phyloP scores from a whole-genome alignment of 805 yeast species.

The Kuraishia ogatae region DNA sequence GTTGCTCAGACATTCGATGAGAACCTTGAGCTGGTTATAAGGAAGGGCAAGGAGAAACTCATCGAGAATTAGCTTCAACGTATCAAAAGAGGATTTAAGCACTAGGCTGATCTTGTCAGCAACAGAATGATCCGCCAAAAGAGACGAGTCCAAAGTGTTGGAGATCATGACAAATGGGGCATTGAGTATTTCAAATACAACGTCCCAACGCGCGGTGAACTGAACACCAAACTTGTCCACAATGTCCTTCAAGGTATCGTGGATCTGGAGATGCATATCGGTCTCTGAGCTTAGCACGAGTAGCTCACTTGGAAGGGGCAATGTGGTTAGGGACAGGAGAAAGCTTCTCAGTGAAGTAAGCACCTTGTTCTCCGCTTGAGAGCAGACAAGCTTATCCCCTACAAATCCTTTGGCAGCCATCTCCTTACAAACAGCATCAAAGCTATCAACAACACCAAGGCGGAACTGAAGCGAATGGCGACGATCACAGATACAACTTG shows the following conservation, averaged over 20 bases:
- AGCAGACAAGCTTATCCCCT: not conserved
- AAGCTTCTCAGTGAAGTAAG: slow-evolving; percentile 39
- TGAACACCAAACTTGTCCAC: slow-evolving; percentile 69
- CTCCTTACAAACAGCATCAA: slow-evolving; percentile 39
- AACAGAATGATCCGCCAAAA: slow-evolving; percentile 23
- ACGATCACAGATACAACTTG: slow-evolving; percentile 35
- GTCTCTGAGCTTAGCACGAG: slow-evolving; percentile 49
- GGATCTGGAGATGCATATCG: slow-evolving; percentile 53
- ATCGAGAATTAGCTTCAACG: slow-evolving; percentile 74
- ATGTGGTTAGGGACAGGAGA: slow-evolving; percentile 29
- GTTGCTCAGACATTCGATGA: slow-evolving; percentile 64
- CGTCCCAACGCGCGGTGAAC: slow-evolving; percentile 56
- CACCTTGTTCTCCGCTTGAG: slow-evolving; percentile 30
- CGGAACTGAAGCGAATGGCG: slow-evolving; percentile 34
- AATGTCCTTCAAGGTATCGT: slow-evolving; percentile 61
- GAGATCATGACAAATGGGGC: slow-evolving; percentile 45
- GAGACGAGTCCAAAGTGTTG: slow-evolving; percentile 11
- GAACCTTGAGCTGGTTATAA: slow-evolving; percentile 44
- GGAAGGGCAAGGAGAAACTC: slow-evolving; percentile 78
- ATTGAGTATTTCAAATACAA: slow-evolving; percentile 52
- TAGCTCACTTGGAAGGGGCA: slow-evolving; percentile 30
- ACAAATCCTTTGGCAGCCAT: slow-evolving; percentile 32
- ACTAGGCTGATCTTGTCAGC: slow-evolving; percentile 42
- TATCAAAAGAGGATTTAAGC: slow-evolving; percentile 66
- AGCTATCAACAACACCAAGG: slow-evolving; percentile 37